Evolutionary conservation across 805 yeast genomes (phyloP), one percentile per base, ranked within the genome.

Genomic region (Kluyveromyces starmeri): DNA sequence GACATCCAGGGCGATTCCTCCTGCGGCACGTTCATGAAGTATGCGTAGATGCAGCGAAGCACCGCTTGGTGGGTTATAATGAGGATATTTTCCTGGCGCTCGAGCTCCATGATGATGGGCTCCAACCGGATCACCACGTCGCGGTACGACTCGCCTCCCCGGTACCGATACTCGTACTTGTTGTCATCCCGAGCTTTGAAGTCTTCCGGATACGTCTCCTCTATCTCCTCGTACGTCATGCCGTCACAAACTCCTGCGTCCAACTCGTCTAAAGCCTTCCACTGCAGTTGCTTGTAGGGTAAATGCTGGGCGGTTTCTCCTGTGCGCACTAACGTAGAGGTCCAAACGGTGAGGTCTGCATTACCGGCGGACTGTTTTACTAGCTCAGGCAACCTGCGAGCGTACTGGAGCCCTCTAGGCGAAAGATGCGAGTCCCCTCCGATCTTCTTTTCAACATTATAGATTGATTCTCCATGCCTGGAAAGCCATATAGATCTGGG

Each of bases 1-100:
- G 94, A 84, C 95, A 92, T 86, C 98, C 98, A 92, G 4, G 99
- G 99, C 39, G 88, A 75, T 57, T 85, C 89, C 49, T 89, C 96
- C 58, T 89, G 97, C 4, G 96, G 96, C 13, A 92, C 94, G 55
- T 92, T 89, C 97, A 92, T 92, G 55, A 88, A 92, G 59, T 92
- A 92, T 6, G 98, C 97, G 59, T 92, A 92, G 34, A 92, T 78
- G 55, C 99, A 92, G 50, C 99, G 73, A 45, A 92, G 67, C 8
- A 92, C 97, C 0, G 97, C 97, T 61, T 92, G 99, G 58, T 92
- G 99, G 3, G 98, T 92, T 27, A 92, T 92, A 40, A 92, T 89
- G 54, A 92, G 68, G 33, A 92, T 86, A 57, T 92, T 88, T 50
- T 92, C 97, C 61, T 89, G 97, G 40, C 96, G 78, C 62, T 92